Evolutionary conservation across 495 filamentous ascomycete genomes (phyloP).

Genomic region (Oidiodendron maius): DNA sequence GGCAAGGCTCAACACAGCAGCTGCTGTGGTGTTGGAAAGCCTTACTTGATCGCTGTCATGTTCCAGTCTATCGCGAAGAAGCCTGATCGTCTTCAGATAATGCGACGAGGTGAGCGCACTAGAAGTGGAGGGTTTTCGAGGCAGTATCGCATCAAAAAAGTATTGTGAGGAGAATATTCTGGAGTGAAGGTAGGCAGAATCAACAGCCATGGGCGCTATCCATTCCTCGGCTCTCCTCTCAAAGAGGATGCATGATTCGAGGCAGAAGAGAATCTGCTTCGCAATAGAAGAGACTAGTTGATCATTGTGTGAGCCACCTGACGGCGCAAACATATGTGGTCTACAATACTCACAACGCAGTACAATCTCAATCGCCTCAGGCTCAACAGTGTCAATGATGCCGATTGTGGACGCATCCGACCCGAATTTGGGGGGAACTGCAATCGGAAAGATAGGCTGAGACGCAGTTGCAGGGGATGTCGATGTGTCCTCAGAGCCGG

Average conservation of each 20-base stretch:
- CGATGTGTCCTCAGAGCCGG: background rate
- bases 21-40: constrained; percentile 29
- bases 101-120: background rate
- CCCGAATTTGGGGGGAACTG: constrained; percentile 3
- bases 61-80: constrained; percentile 26
- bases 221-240: background rate
- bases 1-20: constrained; percentile 25
- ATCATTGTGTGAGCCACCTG: too few relatives aligned
- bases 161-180: background rate
- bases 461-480: too few relatives aligned
- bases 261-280: background rate
- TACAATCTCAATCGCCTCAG: background rate
- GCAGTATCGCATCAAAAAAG: background rate
- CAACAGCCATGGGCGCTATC: background rate
- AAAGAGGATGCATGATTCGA: constrained; percentile 1
- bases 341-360: constrained; percentile 10
- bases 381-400: constrained; percentile 4
- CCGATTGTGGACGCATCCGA: constrained; percentile 1
- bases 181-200: constrained; percentile 7
- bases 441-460: too few relatives aligned
- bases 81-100: background rate
- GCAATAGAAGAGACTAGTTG: constrained; percentile 3
- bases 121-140: background rate
- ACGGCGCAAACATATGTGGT: too few relatives aligned
- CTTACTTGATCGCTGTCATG: constrained; percentile 17